A percentile compares a stretch with the other conserved stretches of the same genome.
These are phyloP conservation scores for Kluyveromyces aestuarii DNA, from an alignment of 805 yeast genomes.

Conservation along the genomic window DNA sequence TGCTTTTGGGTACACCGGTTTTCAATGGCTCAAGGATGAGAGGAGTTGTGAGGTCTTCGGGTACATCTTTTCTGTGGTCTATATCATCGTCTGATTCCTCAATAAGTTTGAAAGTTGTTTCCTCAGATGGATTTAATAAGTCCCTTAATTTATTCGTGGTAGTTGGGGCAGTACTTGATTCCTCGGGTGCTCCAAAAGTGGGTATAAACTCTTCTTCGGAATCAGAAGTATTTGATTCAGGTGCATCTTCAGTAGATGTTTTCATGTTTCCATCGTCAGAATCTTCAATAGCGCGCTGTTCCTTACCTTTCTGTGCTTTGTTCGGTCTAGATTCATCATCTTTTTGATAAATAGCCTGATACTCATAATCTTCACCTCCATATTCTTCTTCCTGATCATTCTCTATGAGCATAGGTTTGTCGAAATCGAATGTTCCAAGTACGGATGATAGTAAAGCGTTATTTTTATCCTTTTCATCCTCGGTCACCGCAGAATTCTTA, in stretches of 20 bases:
- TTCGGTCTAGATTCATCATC: conserved; percentile 9
- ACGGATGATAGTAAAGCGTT: conserved; percentile 40
- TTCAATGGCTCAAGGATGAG: conserved; percentile 8
- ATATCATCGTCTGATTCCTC: conserved; percentile 41
- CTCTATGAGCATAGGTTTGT: conserved; percentile 37
- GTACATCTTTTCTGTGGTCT: conserved; percentile 27
- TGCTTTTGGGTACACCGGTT: conserved; percentile 25
- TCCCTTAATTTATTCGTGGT: conserved; percentile 57
- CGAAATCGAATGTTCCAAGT: conserved; percentile 42
- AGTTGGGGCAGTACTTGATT: conserved; percentile 25
- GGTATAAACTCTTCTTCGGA: conserved; percentile 44
- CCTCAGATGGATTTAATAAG: conserved; percentile 40
- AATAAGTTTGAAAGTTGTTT: conserved; percentile 35
- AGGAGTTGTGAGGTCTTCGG: conserved; percentile 12
- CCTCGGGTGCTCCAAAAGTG: conserved; percentile 33
- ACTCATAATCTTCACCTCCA: conserved; percentile 38
- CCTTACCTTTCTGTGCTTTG: conserved; percentile 4
- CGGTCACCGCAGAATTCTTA: conserved; percentile 12
- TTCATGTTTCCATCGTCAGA: conserved; percentile 3
- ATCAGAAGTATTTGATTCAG: neutral
- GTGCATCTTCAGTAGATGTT: neutral
- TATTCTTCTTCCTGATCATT: conserved; percentile 33
- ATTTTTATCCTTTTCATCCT: conserved; percentile 36
- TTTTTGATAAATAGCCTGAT: conserved; percentile 29
- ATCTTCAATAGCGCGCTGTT: neutral